A percentile compares a stretch with the other conserved stretches of the same genome.
phyloP scores from a whole-genome alignment of 805 yeast genomes.

The Maudiozyma pseudohumilis region DNA sequence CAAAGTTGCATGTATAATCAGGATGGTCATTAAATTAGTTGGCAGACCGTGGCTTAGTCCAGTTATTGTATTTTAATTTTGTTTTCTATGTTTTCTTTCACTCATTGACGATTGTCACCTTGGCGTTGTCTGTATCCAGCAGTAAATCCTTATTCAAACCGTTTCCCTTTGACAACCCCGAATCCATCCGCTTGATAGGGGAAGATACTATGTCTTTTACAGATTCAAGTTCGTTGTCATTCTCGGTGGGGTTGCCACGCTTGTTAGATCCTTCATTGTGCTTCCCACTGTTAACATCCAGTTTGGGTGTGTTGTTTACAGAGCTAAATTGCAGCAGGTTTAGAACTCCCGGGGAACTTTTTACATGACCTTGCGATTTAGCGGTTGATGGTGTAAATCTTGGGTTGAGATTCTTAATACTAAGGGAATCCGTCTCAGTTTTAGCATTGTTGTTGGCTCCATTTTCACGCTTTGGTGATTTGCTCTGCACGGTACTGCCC shows the following conservation, averaged over 20 bases:
- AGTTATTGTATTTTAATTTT: too few species aligned
- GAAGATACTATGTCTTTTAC: constrained; percentile 19
- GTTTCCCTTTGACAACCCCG: neutral
- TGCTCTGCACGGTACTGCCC: constrained; percentile 29
- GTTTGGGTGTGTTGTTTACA: constrained; percentile 28
- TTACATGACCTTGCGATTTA: constrained; percentile 17
- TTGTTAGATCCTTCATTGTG: constrained; percentile 5
- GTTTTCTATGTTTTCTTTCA: constrained; percentile 3
- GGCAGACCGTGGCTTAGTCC: too few species aligned
- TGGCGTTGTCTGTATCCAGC: constrained; percentile 27
- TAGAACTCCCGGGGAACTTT: constrained; percentile 84
- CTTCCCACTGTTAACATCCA: constrained; percentile 12
- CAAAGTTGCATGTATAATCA: too few species aligned
- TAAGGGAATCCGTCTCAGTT: neutral
- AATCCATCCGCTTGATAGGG: constrained; percentile 18
- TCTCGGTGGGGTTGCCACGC: constrained; percentile 1
- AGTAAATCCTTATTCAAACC: constrained; percentile 15
- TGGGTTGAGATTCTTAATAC: constrained; percentile 1
- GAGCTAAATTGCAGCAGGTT: constrained; percentile 74
- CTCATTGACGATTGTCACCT: constrained; percentile 21
- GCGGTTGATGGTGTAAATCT: constrained; percentile 7
- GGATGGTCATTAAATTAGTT: neutral
- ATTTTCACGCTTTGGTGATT: constrained; percentile 16
- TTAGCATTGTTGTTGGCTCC: constrained; percentile 5
- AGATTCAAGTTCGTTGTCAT: constrained; percentile 2